A percentile compares a stretch with the other conserved stretches of the same genome.
Evolutionary conservation across 208 protist species (phyloP).

Genomic region (Strigomonas culicis): DNA sequence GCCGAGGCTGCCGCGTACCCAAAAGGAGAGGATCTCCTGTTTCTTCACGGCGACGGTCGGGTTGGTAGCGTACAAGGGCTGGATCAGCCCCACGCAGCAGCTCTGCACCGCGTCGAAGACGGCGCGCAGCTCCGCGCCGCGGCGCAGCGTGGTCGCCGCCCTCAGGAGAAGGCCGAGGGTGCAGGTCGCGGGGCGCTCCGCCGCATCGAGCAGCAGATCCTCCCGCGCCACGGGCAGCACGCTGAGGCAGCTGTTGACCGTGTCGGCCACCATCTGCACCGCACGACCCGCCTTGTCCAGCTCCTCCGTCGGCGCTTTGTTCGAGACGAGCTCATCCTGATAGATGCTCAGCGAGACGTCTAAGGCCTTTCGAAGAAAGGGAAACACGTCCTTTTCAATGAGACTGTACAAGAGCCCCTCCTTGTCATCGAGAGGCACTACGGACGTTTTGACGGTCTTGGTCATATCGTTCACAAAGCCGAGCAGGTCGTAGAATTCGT

Average conservation of each 20-base stretch:
- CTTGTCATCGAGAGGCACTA: constrained; percentile 41
- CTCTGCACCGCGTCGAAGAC: constrained; percentile 22
- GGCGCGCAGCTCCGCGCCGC: constrained; percentile 13
- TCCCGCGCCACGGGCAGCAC: constrained; percentile 22
- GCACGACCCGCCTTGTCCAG: constrained; percentile 19
- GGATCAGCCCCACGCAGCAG: constrained; percentile 6
- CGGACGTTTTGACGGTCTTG: constrained; percentile 62
- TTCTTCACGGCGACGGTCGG: constrained; percentile 15
- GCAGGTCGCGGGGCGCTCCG: background rate
- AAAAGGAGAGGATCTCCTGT: constrained; percentile 55
- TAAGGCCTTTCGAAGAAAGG: constrained; percentile 27
- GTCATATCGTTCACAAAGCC: constrained; percentile 62
- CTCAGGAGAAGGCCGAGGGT: constrained; percentile 6
- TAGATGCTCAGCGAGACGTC: background rate
- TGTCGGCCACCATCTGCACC: constrained; percentile 38
- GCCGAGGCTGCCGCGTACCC: constrained; percentile 30
- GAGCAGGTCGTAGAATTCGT: constrained; percentile 37
- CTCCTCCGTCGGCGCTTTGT: background rate
- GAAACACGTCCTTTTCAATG: constrained; percentile 28
- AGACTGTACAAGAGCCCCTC: constrained; percentile 46
- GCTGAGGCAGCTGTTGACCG: constrained; percentile 27
- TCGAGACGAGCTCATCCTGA: background rate
- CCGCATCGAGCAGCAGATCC: constrained; percentile 10
- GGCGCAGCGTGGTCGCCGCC: background rate
- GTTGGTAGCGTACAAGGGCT: background rate